Base-by-base conservation (phyloP, 768 basidiomycete genomes). In the Pleurotus eryngii region DNA sequence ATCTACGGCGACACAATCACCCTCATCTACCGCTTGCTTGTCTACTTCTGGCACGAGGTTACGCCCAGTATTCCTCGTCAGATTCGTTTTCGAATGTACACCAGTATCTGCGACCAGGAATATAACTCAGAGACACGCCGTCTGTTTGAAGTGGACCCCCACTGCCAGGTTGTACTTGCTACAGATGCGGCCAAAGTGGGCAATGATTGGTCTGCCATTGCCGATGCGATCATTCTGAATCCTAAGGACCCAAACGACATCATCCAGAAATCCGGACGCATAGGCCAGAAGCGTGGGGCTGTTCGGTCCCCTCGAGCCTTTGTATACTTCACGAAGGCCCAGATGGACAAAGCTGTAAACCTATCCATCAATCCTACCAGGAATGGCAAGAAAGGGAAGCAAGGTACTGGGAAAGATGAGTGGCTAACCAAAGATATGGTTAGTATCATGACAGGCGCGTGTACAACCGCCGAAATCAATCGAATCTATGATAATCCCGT, bases 1-100 rank as follows among this genome's bases (percentile, higher is more conserved):
- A 63, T 73, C 2, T 73, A 71, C 46, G 63, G 64, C 53, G 57
- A 61, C n/a, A 65, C 69, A 0, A 68, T 72, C 26, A 7, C 46
- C 0, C 61, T 69, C 1, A 65, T 63, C 7, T 65, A 63, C 38
- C 66, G 61, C 0, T 40, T 69, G 5, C 59, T 57, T 3, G 14
- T 24, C 3, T 68, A 70, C 54, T 61, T 72, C 7, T 67, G 64
- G 37, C 38, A 54, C 14, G 42, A 49, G 20, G 40, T 42, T 42
- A 14, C 17, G 40, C 17, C 40, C 26, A 11, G 24, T 30, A 11
- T 30, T 49, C 48, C 26, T 14, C 48, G 46, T 20, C 46, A 17
- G 9, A 12, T 49, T 20, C 24, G 17, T 26, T 49, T 22, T 30
- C 46, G 24, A 30, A 8, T 49, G 22, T 22, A 12, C 9, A 17